Evolutionary conservation across 208 protist genomes (phyloP).

Genomic region (Leptomonas seymouri): DNA sequence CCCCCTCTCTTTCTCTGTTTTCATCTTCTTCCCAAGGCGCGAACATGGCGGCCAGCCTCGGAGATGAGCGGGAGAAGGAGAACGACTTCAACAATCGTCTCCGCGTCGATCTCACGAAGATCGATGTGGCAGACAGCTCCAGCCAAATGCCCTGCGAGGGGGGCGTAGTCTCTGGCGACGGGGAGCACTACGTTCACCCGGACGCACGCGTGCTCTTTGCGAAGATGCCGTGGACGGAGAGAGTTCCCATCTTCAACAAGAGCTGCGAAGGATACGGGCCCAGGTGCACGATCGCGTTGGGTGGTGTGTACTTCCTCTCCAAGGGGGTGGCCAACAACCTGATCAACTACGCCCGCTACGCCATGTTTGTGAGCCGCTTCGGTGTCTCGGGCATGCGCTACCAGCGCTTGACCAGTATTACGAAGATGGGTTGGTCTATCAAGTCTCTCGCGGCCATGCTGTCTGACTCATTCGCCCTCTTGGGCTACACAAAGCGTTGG

Average conservation of each 20-base stretch:
- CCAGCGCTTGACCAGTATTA: conserved; percentile 50
- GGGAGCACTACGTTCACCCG: conserved; percentile 37
- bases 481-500: conserved; percentile 85
- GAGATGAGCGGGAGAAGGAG: conserved; percentile 29
- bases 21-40: background rate
- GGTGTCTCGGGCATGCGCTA: conserved; percentile 46
- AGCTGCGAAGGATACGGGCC: conserved; percentile 54
- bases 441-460: conserved; percentile 66
- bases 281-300: conserved; percentile 38
- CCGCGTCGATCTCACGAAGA: conserved; percentile 27
- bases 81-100: conserved; percentile 29
- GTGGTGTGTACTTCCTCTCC: conserved; percentile 51
- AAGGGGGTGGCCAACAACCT: conserved; percentile 57
- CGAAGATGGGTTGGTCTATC: conserved; percentile 58
- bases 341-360: conserved; percentile 40
- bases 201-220: conserved; percentile 35
- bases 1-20: background rate
- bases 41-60: conserved; percentile 25
- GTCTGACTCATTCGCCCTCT: conserved; percentile 56
- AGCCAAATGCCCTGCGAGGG: conserved; percentile 1
- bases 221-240: conserved; percentile 27
- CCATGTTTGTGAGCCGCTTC: conserved; percentile 60
- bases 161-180: background rate
- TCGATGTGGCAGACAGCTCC: conserved; percentile 25
- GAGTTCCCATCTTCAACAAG: conserved; percentile 46